Evolutionary conservation across 768 basidiomycete species (phyloP).

Genomic region (Suillus fuscotomentosus): DNA sequence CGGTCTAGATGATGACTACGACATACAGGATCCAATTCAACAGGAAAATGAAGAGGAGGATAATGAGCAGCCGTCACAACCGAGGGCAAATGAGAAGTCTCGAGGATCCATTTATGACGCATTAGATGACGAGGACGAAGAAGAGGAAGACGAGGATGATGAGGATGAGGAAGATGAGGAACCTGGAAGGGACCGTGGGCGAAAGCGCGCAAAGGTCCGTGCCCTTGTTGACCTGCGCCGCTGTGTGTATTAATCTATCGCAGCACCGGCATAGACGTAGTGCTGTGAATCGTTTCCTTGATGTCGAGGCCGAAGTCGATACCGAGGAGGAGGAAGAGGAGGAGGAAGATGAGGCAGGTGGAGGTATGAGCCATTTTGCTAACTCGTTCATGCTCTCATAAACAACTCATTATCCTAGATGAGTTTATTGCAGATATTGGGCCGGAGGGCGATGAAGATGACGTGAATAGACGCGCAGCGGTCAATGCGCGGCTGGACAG

Average conservation of each 20-base stretch:
- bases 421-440: constrained; percentile 66
- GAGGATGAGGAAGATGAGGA: constrained; percentile 61
- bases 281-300: constrained; percentile 80
- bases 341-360: constrained; percentile 73
- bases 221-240: background rate
- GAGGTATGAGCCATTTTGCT: constrained; percentile 34
- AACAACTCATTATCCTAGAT: constrained; percentile 37
- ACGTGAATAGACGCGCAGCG: constrained; percentile 43
- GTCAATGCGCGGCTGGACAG: constrained; percentile 72
- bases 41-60: constrained; percentile 41
- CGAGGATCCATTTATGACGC: constrained; percentile 34
- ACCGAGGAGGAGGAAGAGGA: constrained; percentile 97
- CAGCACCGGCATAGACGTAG: constrained; percentile 67
- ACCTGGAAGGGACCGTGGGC: constrained; percentile 44
- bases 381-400: background rate
- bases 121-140: constrained; percentile 39
- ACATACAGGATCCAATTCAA: constrained; percentile 26
- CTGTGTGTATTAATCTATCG: constrained; percentile 11
- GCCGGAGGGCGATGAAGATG: constrained; percentile 66
- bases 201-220: constrained; percentile 63
- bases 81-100: constrained; percentile 22
- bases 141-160: constrained; percentile 49
- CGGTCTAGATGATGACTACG: constrained; percentile 36
- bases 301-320: constrained; percentile 94
- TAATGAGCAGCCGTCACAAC: constrained; percentile 28